Conservation (phyloP, 495 filamentous ascomycete species). For the Aspergillus mulundensis region DNA sequence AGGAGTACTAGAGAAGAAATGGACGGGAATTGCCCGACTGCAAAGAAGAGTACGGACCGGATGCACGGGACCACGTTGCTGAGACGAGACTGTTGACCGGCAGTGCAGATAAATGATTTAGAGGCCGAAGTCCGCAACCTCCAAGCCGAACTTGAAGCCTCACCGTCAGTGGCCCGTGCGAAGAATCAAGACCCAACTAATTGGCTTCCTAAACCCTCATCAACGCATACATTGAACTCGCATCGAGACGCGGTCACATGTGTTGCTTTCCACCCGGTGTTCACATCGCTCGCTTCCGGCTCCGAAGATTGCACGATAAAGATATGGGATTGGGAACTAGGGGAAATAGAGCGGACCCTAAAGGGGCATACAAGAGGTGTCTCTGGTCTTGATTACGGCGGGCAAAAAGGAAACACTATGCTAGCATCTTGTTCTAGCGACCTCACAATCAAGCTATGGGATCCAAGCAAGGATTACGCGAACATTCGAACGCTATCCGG, state of each 20-base stretch:
- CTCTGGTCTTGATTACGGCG: conserved; percentile 86
- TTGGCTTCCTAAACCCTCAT: conserved; percentile 80
- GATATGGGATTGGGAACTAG: conserved; percentile 97
- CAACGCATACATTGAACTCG: conserved; percentile 66
- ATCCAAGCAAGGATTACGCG: conserved; percentile 90
- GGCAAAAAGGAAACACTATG: conserved; percentile 77
- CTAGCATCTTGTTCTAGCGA: conserved; percentile 89
- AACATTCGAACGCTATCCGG: conserved; percentile 90
- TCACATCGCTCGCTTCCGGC: conserved; percentile 85
- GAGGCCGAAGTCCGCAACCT: conserved; percentile 66
- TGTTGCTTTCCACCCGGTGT: conserved; percentile 92
- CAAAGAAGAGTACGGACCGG: conserved; percentile 73
- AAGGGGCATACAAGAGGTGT: conserved; percentile 93
- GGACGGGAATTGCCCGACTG: conserved; percentile 85
- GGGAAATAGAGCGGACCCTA: conserved; percentile 84
- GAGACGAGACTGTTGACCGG: background rate
- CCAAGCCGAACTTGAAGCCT: conserved; percentile 77
- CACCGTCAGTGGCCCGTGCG: conserved; percentile 79
- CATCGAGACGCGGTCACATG: conserved; percentile 80
- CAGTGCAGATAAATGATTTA: conserved; percentile 82
- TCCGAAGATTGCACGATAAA: conserved; percentile 94
- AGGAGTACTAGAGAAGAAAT: conserved; percentile 88
- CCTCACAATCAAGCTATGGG: conserved; percentile 94
- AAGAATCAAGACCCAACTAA: conserved; percentile 78
- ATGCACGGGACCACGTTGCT: background rate